phyloP scores from a whole-genome alignment of 495 filamentous ascomycete species.

The Neurospora pannonica region DNA sequence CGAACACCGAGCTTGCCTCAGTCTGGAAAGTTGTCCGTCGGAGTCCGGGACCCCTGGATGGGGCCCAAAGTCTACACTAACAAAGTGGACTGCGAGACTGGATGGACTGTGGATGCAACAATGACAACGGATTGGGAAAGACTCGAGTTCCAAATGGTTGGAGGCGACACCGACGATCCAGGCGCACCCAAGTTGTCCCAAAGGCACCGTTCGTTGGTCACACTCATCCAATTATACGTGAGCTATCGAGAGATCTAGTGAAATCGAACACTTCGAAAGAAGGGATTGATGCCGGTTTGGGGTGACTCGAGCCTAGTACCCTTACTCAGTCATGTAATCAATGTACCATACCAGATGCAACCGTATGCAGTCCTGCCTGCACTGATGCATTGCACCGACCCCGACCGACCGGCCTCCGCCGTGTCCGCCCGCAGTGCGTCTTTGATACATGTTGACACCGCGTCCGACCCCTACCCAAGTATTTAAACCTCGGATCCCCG shows the following conservation, averaged over 20 bases:
- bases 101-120: background rate
- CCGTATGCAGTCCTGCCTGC: background rate
- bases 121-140: background rate
- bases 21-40: background rate
- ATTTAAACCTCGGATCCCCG: background rate
- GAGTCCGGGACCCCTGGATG: background rate
- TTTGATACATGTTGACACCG: background rate
- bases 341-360: background rate
- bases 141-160: background rate
- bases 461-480: background rate
- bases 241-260: background rate
- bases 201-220: background rate
- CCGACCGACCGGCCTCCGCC: background rate
- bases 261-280: background rate
- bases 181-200: background rate
- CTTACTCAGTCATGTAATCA: background rate
- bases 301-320: background rate
- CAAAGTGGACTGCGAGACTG: too few species aligned
- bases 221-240: background rate
- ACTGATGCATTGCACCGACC: background rate
- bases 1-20: background rate
- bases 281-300: background rate
- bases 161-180: background rate
- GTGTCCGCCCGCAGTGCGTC: background rate
- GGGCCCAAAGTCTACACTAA: background rate